These are phyloP conservation scores for Nigrospora oryzae DNA, from an alignment of 2,329 filamentous ascomycete species.

Conservation along the genomic window DNA sequence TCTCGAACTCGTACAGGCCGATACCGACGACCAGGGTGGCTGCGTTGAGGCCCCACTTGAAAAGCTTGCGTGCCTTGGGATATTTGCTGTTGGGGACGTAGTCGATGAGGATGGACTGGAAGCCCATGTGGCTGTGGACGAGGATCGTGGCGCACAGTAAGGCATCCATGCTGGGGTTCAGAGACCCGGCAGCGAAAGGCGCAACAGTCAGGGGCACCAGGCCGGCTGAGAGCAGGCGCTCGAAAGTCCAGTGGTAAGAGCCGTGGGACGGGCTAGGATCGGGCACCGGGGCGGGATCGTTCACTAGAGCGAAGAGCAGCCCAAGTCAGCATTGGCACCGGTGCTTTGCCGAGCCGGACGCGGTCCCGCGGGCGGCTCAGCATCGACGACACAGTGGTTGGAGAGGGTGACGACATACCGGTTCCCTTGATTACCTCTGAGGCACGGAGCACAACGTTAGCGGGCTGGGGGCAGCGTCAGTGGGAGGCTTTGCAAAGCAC, in stretches of 20 bases:
- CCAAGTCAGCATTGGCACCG: background rate
- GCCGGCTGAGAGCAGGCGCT: constrained; percentile 72
- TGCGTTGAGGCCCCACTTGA: constrained; percentile 70
- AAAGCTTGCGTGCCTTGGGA: constrained; percentile 56
- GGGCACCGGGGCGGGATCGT: constrained; percentile 76
- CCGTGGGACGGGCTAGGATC: constrained; percentile 69
- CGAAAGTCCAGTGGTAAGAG: constrained; percentile 98
- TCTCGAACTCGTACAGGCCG: constrained; percentile 97
- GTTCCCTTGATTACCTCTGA: constrained; percentile 68
- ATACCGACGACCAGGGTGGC: constrained; percentile 75
- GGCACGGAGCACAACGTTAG: constrained; percentile 29
- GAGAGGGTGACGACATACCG: constrained; percentile 40
- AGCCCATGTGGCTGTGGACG: constrained; percentile 91
- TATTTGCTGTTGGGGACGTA: constrained; percentile 72
- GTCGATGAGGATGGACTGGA: constrained; percentile 84
- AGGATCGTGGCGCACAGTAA: constrained; percentile 75
- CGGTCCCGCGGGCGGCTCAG: background rate
- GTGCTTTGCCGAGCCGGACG: background rate
- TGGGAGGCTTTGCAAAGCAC: constrained; percentile 22
- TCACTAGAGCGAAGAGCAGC: constrained; percentile 45
- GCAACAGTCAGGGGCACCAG: constrained; percentile 82
- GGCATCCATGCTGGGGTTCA: constrained; percentile 85
- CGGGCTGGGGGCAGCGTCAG: no score
- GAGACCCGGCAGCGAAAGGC: constrained; percentile 83
- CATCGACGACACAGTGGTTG: background rate